A percentile compares a stretch with the other conserved stretches of the same genome.
phyloP scores from a whole-genome alignment of 768 basidiomycete species.

The Tulasnella sp. region DNA sequence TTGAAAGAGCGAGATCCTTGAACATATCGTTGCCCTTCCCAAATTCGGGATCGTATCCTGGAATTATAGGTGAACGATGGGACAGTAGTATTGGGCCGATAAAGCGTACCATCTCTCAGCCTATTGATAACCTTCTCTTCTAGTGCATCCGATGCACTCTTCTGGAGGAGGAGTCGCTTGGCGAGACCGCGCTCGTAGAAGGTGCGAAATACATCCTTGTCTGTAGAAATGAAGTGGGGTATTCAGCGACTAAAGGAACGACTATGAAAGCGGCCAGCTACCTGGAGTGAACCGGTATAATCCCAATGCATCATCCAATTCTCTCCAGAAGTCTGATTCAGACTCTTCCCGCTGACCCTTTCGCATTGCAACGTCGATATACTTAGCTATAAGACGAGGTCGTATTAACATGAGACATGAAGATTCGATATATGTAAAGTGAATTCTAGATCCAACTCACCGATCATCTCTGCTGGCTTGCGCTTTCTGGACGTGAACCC shows the following conservation, averaged over 20 bases:
- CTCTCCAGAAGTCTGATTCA: constrained; percentile 44
- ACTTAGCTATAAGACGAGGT: constrained; percentile 46
- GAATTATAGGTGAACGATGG: background rate
- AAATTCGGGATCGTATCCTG: constrained; percentile 93
- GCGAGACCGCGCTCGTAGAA: constrained; percentile 85
- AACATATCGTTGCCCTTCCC: constrained; percentile 94
- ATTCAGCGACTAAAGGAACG: too few species aligned
- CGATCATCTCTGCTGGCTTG: constrained; percentile 84
- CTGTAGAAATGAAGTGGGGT: constrained; percentile 26
- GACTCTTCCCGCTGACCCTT: constrained; percentile 64
- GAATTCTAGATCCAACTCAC: constrained; percentile 15
- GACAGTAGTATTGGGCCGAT: background rate
- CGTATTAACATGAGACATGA: background rate
- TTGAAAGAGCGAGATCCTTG: constrained; percentile 70
- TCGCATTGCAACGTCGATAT: constrained; percentile 79
- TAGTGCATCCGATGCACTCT: constrained; percentile 77
- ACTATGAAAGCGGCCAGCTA: constrained; percentile 3
- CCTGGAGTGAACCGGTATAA: constrained; percentile 76
- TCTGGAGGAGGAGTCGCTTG: constrained; percentile 75
- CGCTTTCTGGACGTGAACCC: constrained; percentile 63
- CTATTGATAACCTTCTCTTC: constrained; percentile 77
- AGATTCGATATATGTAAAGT: background rate
- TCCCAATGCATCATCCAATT: constrained; percentile 55
- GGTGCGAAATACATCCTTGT: constrained; percentile 88
- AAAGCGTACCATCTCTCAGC: constrained; percentile 62